Evolutionary conservation across 352 stramenopile species (phyloP), one percentile per base, ranked within the genome.

Genomic region (Pythium aquatile): DNA sequence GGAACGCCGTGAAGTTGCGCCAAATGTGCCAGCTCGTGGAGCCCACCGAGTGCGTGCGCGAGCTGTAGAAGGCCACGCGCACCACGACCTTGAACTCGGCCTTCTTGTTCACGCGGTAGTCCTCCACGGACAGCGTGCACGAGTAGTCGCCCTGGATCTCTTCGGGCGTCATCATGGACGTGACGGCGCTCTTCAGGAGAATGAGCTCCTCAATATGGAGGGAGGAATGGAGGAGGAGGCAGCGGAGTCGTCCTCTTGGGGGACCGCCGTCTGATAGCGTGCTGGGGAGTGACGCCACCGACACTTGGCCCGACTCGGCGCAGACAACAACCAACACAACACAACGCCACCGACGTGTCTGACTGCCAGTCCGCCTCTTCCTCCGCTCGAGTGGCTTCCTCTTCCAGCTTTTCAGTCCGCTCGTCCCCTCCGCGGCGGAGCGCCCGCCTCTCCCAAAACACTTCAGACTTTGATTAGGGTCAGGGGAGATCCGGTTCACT

Each of bases 21-120:
- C 85, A 92, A 54, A 94, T 91, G 76, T 91, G 84, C 85, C 85
- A 94, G 42, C 76, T 88, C 44, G 82, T 90, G 49, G 70, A 78
- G 5, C 76, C 84, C 16, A 70, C 69, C 24, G 81, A 82, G 60
- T 89, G 83, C 37, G 78, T 85, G 28, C 83, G 80, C 30, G 84
- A 88, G 54, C 77, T 88, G 70, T 88, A 94, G 76, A 92, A 94
- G 33, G 73, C 76, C 28, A 91, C 66, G 35, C 75, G 68, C 40
- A 91, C 77, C 9, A 87, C 72, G 32, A 94, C 82, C 55, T 94
- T 89, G 70, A 86, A 94, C 77, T 94, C 85, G 67, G 78, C 81
- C 64, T 90, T 92, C 72, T 90, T 90, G 68, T 73, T 76, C 2
- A 91, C 66, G 39, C 85, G 83, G 70, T 88, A 91, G 67, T 90